Base-by-base conservation (phyloP, 1,284 basidiomycete species). In the Fistulinella cinereoalba region DNA sequence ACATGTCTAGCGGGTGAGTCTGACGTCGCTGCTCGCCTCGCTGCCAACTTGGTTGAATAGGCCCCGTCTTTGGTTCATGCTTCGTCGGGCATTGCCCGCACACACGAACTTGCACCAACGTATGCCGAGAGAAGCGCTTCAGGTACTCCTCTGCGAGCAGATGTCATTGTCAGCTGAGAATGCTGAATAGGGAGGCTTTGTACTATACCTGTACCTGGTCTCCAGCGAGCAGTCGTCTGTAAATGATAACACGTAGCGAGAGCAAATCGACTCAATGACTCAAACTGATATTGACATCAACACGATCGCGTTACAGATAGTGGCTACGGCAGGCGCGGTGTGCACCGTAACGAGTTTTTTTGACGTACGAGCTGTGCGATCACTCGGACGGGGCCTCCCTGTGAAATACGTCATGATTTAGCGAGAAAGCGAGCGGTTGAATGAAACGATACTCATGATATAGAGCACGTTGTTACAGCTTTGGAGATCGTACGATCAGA, bases 391-490 rank as follows among this genome's bases (percentile, higher is more conserved):
- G 80, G 46, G 83, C 84, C 73, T 88, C 85, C 65, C 85, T 88
- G 85, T 88, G 6, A 65, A 25, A 60, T 47, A 36, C 43, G 47
- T 50, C 56, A 46, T 41, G 56, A 53, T 47, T 65, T 71, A 74
- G 70, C 47, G 47, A 47, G 15, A 29, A 42, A 43, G 15, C 40
- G 45, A 43, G 23, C 5, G 22, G 18, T 10, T 9, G 15, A 36
- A 42, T 23, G 15, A 56, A 64, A 42, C n/a, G 53, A 53, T 54
- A 88, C 86, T 87, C 80, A 89, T 88, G 62, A 96, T 93, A 69
- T 95, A 96, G 47, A 95, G 76, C 27, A 96, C 92, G 57, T 96
- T 96, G 73, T 96, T 96, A 76, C 85, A 88, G 53, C 82, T 81
- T 37, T 15, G 49, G 27, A 22, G n/a, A n/a, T n/a, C 29, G 36